Percentiles rank a stretch among this genome's conserved stretches.
phyloP scores from a whole-genome alignment of 805 yeast genomes.

The Candida ponderosae region DNA sequence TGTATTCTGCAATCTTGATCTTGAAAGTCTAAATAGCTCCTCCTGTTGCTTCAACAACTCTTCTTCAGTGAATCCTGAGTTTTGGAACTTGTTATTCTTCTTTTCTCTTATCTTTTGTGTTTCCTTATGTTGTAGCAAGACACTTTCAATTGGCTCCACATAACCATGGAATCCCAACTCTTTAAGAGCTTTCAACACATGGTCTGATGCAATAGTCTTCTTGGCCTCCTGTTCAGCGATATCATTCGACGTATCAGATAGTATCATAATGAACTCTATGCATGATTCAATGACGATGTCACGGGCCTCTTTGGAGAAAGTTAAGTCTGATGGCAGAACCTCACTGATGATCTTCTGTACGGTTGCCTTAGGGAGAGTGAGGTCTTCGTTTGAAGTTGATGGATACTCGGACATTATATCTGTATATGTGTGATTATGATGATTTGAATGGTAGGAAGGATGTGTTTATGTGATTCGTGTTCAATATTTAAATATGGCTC shows the following conservation, averaged over 20 bases:
- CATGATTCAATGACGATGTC: conserved; percentile 95
- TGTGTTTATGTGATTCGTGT: too few relatives aligned
- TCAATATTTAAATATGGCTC: too few relatives aligned
- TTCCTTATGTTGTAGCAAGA: conserved; percentile 81
- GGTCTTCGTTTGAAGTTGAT: conserved; percentile 24
- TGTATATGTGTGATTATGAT: too few relatives aligned
- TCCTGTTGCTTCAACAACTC: conserved; percentile 90
- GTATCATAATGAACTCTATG: conserved; percentile 89
- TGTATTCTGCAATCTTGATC: conserved; percentile 47
- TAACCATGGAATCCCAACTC: conserved; percentile 85
- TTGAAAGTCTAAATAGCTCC: conserved; percentile 74
- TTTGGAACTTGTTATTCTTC: conserved; percentile 87
- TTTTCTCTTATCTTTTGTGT: conserved; percentile 81
- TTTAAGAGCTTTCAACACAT: conserved; percentile 80
- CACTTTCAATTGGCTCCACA: conserved; percentile 71
- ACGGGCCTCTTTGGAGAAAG: conserved; percentile 87
- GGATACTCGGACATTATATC: background rate
- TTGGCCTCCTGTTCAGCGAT: conserved; percentile 95
- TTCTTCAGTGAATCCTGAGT: conserved; percentile 87
- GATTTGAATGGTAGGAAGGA: too few relatives aligned
- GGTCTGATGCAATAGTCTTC: conserved; percentile 95
- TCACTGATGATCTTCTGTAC: conserved; percentile 93
- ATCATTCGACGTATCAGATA: conserved; percentile 89
- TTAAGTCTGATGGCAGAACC: conserved; percentile 78
- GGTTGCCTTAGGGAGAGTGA: conserved; percentile 60